A percentile compares a stretch with the other conserved stretches of the same genome.
Conservation (phyloP, 140 eudicot genomes). For the Oenanthe javanica region DNA sequence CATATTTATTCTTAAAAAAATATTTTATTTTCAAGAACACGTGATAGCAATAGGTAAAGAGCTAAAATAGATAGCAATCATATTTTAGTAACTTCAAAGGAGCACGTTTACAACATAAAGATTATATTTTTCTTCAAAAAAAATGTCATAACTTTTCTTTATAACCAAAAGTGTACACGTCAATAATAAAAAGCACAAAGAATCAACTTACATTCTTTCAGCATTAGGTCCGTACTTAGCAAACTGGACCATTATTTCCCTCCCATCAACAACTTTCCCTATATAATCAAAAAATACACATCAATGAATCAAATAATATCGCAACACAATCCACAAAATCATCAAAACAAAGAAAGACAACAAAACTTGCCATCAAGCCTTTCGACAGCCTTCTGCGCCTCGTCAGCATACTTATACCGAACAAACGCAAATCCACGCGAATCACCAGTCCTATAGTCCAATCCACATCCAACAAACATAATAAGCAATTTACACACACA, state of each 20-base stretch:
- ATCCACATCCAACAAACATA: background rate
- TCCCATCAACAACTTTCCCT: conserved; percentile 96
- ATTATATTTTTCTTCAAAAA: background rate
- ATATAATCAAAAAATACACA: background rate
- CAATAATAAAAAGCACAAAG: background rate
- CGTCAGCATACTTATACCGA: conserved; percentile 81
- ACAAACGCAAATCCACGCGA: conserved; percentile 95
- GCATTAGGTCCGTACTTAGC: conserved; percentile 98
- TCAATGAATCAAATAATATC: background rate
- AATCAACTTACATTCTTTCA: conserved; percentile 71
- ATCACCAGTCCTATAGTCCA: conserved; percentile 61
- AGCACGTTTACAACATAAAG: background rate
- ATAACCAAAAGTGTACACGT: background rate
- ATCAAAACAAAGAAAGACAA: background rate
- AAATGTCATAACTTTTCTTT: no score
- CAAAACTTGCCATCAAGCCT: conserved; percentile 64
- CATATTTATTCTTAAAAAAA: background rate
- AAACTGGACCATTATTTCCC: conserved; percentile 99
- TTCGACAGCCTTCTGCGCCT: conserved; percentile 82
- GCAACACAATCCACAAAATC: background rate
- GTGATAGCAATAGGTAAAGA: background rate
- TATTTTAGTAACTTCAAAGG: background rate
- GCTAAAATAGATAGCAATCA: background rate
- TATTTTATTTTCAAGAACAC: background rate
- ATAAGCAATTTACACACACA: background rate